Evolutionary conservation across 108 stramenopile genomes (phyloP), one percentile per base, ranked within the genome.

Genomic region (Cyclotella sp.): DNA sequence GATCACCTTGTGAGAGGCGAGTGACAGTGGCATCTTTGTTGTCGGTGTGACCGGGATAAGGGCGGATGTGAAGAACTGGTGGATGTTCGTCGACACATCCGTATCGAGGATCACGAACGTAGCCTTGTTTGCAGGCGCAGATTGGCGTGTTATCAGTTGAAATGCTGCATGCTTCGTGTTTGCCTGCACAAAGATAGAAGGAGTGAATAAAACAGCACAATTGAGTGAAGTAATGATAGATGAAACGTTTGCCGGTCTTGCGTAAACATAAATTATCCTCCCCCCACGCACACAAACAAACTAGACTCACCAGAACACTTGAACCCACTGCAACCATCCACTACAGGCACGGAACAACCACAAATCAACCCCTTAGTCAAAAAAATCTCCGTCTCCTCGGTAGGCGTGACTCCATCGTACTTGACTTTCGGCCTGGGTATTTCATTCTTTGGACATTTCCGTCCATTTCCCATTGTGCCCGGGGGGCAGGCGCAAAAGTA

Each of bases 51-150:
- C 34, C 22, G 0, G 64, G 73, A 57, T 75, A 63, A 46, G 73
- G 73, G 43, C 62, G 61, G 40, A 75, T 49, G 40, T 46, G 73
- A 5, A 75, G 61, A 0, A 81, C 52, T 6, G 95, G 95, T 10
- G 94, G 91, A 27, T 83, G 83, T 70, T 93, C 93, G 60, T 97
- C 97, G 12, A 97, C 93, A 64, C 97, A 97, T 11, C 95, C 97
- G 70, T 90, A 89, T 19, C 64, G 42, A 22, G 61, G 47, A 53
- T 75, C 64, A 40, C 61, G 54, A 40, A 93, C 82, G 75, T 89
- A 93, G 0, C 96, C 96, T 18, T 91, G 77, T 72, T 90, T 84
- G 68, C 96, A 97, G 29, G 70, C 84, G 60, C 96, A 97, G 21
- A 40, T 59, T 9, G 95, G 91, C 44, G 58, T 65, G 68, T 91